Evolutionary conservation across 1,284 basidiomycete genomes (phyloP), one percentile per base, ranked within the genome.

Genomic region (Leucoagaricus sp.): DNA sequence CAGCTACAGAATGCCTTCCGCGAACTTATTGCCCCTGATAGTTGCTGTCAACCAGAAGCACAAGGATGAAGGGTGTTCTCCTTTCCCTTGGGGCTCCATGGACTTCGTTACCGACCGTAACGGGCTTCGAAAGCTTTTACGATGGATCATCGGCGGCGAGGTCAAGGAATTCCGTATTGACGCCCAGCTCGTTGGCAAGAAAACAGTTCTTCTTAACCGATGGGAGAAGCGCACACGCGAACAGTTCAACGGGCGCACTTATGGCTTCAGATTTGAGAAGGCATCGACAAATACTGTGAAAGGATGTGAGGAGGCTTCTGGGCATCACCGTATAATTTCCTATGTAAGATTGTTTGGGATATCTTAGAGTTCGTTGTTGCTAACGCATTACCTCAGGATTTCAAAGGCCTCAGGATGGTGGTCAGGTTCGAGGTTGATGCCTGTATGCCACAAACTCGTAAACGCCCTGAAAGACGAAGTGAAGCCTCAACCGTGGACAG

Each of bases 21-120:
- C 74, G 0, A 63, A 72, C 3, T 69, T 85, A 1, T 67, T 80
- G 1, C 80, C 84, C 1, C 69, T 85, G 41, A 68, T 86, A 47
- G 71, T 68, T 4, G 79, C 83, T 0, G 79, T 82, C 6, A 80
- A 82, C 57, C 65, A 69, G 17, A 63, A 73, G n/a, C 63, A 65
- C 12, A 67, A 70, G 41, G 65, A 70, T 12, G 62, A 67, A n/a
- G 67, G 66, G 13, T 60, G 63, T 17, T 49, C 67, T 5, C 53
- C 63, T 4, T 80, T 85, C 48, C 74, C 82, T 56, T 84, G 84
- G 79, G 53, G 71, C 3, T 59, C 68, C 0, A 65, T 83, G 40
- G 83, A 87, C 63, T 69, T 86, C 55, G 71, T 86, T 53, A 83
- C 82, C 0, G 83, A 85, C 63, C 73, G 84, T 3, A 86, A 85